Conservation (phyloP, 345 rosid genomes). For the Eucalyptus grandis region DNA sequence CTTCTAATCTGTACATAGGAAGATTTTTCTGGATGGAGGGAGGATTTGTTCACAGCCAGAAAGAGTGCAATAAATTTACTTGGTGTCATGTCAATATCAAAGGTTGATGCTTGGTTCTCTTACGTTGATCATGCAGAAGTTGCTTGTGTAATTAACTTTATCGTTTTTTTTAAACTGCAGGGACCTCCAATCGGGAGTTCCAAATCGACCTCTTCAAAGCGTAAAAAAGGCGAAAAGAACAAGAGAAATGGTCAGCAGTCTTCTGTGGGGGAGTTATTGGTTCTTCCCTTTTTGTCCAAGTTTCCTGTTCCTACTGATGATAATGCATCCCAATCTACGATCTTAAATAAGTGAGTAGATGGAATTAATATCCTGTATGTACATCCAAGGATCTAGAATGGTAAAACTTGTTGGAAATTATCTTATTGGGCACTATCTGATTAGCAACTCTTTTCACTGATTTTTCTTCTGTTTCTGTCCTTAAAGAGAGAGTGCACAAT, state of each 20-base stretch:
- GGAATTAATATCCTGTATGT: background rate
- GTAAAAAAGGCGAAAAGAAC: conserved; percentile 72
- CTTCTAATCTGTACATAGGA: conserved; percentile 24
- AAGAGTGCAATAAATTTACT: conserved; percentile 84
- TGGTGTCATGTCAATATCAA: conserved; percentile 72
- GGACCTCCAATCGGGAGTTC: conserved; percentile 54
- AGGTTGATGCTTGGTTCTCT: conserved; percentile 22
- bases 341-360: conserved; percentile 39
- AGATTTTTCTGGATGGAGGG: conserved; percentile 92
- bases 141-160: background rate
- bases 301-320: conserved; percentile 45
- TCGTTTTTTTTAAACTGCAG: conserved; percentile 16
- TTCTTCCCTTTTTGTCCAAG: conserved; percentile 80
- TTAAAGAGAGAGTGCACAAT: background rate
- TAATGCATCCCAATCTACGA: conserved; percentile 30
- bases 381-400: background rate
- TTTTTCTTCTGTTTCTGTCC: background rate
- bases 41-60: conserved; percentile 75
- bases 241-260: conserved; percentile 27
- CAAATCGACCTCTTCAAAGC: conserved; percentile 43
- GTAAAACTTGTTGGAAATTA: background rate
- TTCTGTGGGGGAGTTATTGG: conserved; percentile 74
- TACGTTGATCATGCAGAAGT: background rate
- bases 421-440: background rate
- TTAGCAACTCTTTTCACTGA: background rate